Percentiles rank a stretch among this genome's conserved stretches.
Conservation (phyloP, 768 basidiomycete genomes). For the Boletus patriciae region DNA sequence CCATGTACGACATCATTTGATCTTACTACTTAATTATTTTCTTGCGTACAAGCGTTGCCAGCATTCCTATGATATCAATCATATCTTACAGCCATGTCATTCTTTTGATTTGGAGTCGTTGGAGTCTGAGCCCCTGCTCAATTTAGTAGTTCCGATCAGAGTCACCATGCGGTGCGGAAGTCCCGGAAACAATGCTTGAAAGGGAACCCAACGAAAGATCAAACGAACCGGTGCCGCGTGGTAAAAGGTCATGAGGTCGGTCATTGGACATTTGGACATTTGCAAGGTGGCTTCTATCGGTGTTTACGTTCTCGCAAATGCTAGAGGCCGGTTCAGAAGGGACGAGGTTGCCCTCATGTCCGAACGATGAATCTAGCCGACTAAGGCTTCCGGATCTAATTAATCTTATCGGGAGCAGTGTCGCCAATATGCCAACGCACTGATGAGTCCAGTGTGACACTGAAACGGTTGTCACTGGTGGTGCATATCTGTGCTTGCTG, state of each 20-base stretch:
- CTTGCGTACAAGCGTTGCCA: conserved; percentile 17
- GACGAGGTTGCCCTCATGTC: background rate
- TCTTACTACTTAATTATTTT: conserved; percentile 20
- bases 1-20: conserved; percentile 20
- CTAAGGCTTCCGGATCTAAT: background rate
- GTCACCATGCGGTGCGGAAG: too few relatives aligned
- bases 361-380: background rate
- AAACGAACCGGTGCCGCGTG: background rate
- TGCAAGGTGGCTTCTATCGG: background rate
- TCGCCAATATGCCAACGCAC: background rate
- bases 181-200: too few relatives aligned
- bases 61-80: conserved; percentile 10
- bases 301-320: background rate
- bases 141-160: too few relatives aligned
- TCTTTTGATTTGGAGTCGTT: background rate
- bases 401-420: background rate
- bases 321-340: too few relatives aligned
- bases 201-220: too few relatives aligned
- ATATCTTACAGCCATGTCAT: background rate
- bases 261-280: background rate
- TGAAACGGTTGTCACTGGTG: background rate
- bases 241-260: background rate
- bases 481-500: too few relatives aligned
- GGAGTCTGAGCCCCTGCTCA: too few relatives aligned
- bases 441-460: background rate